Conservation (phyloP, 805 yeast species). For the Wickerhamiella siamensis region DNA sequence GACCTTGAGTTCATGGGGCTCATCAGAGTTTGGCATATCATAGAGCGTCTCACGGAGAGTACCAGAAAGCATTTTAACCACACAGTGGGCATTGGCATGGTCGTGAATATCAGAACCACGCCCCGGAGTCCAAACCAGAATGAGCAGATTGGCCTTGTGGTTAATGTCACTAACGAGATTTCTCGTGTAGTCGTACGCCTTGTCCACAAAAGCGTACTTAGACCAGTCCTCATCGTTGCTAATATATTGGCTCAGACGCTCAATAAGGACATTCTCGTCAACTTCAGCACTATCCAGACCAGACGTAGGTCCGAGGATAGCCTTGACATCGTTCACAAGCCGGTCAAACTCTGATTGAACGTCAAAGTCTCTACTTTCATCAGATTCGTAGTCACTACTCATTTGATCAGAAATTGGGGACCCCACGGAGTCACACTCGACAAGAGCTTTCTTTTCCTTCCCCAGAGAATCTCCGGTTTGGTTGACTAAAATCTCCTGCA, state of each 20-base stretch:
- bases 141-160: constrained; percentile 49
- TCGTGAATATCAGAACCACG: constrained; percentile 53
- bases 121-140: constrained; percentile 60
- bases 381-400: constrained; percentile 3
- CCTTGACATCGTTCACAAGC: constrained; percentile 25
- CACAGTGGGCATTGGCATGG: constrained; percentile 65
- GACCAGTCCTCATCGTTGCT: constrained; percentile 43
- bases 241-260: constrained; percentile 34
- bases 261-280: constrained; percentile 34
- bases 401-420: not conserved
- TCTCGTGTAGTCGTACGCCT: constrained; percentile 38
- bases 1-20: constrained; percentile 16
- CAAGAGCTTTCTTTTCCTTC: not conserved
- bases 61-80: constrained; percentile 56
- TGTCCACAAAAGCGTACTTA: constrained; percentile 41
- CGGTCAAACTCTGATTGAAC: constrained; percentile 17
- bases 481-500: too few species aligned
- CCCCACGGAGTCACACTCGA: not conserved
- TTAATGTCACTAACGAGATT: constrained; percentile 68
- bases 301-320: constrained; percentile 26
- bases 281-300: constrained; percentile 34
- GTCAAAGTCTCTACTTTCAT: constrained; percentile 1
- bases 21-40: constrained; percentile 31
- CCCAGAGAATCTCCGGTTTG: too few species aligned
- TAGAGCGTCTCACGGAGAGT: constrained; percentile 42